These are phyloP conservation scores for Penicillium sp. DNA, from an alignment of 2,329 filamentous ascomycete genomes.

Conservation along the genomic window DNA sequence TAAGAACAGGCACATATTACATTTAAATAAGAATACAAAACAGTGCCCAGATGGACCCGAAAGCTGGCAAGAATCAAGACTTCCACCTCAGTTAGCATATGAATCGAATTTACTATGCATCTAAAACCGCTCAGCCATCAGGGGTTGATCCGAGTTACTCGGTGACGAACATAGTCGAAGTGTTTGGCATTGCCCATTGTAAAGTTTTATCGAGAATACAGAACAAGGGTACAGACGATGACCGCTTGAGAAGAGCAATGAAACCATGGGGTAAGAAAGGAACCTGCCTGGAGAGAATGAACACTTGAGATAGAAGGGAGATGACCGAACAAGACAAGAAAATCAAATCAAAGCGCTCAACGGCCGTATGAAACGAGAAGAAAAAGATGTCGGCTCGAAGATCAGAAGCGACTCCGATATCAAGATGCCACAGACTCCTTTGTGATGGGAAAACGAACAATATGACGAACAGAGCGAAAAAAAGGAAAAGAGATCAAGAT, in stretches of 20 bases:
- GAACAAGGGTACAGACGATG: constrained; percentile 14
- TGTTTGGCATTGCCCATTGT: constrained; percentile 17
- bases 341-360: constrained; percentile 31
- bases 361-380: constrained; percentile 12
- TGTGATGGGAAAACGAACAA: constrained; percentile 19
- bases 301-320: constrained; percentile 27
- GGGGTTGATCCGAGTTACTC: background rate
- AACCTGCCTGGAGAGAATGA: constrained; percentile 30
- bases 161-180: background rate
- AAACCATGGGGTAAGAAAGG: constrained; percentile 20
- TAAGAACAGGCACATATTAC: background rate
- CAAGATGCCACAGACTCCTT: constrained; percentile 26
- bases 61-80: background rate
- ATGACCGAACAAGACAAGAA: constrained; percentile 17
- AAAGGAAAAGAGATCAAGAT: constrained; percentile 20
- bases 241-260: constrained; percentile 19
- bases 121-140: too few relatives aligned
- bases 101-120: background rate
- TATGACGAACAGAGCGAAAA: constrained; percentile 13
- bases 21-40: background rate
- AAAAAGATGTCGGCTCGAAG: constrained; percentile 17
- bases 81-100: background rate
- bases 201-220: constrained; percentile 17
- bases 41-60: background rate
- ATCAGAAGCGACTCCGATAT: constrained; percentile 13